Evolutionary conservation across 2,329 filamentous ascomycete genomes (phyloP).

Genomic region (Rhinocladiella similis): DNA sequence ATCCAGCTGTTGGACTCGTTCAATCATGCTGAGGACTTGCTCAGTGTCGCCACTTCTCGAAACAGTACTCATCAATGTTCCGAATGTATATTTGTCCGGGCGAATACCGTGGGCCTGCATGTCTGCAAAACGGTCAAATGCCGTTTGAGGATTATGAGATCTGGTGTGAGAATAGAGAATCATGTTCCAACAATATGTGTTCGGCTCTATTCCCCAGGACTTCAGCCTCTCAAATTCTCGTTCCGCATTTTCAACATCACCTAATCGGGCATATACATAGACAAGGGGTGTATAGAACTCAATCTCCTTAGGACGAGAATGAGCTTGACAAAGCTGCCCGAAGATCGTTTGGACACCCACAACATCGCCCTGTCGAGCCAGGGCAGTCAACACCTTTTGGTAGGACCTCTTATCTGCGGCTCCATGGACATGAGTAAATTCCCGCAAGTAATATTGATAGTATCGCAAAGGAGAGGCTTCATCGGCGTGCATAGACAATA

Average conservation of each 20-base stretch:
- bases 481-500: constrained; percentile 14
- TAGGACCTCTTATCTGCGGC: constrained; percentile 37
- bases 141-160: constrained; percentile 66
- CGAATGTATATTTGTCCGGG: constrained; percentile 67
- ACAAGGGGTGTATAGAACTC: constrained; percentile 58
- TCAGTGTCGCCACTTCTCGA: constrained; percentile 72
- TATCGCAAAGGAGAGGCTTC: constrained; percentile 9
- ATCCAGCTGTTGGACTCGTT: constrained; percentile 57
- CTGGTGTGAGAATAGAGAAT: constrained; percentile 70
- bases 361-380: constrained; percentile 50
- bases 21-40: constrained; percentile 65
- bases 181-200: constrained; percentile 70
- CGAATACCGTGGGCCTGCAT: constrained; percentile 52
- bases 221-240: constrained; percentile 64
- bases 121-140: constrained; percentile 62
- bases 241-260: constrained; percentile 61
- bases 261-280: constrained; percentile 69
- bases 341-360: constrained; percentile 47
- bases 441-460: constrained; percentile 43
- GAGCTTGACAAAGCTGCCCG: constrained; percentile 39
- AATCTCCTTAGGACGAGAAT: constrained; percentile 37
- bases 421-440: constrained; percentile 38
- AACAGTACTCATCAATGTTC: constrained; percentile 71
- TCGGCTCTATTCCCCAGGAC: constrained; percentile 59
- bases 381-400: constrained; percentile 39